Base-by-base conservation (phyloP, 495 filamentous ascomycete species). In the Apiosordaria backusii region DNA sequence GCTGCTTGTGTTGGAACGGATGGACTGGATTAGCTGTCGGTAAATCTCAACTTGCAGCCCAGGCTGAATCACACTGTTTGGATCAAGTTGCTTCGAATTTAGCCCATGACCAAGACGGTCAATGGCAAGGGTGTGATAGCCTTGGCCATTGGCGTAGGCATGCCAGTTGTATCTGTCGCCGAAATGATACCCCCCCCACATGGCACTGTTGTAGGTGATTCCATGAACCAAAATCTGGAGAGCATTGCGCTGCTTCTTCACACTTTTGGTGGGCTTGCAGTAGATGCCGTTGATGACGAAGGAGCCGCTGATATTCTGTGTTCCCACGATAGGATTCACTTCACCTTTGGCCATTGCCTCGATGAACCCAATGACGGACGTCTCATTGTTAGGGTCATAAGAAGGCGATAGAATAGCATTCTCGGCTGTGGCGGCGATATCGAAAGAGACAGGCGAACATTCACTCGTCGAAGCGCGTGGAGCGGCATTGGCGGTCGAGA, bases 171-270 rank as follows among this genome's bases (percentile, higher is more conserved):
- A 69, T 23, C 50, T 24, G 29, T 55, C 55, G 7, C 40, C 62
- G 19, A 62, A 68, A 21, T 62, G 61, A 18, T 62, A 45, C 29
- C 67, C 66, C 4, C 53, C 29, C 71, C 71, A 75, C 25, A 66
- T 25, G 50, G 50, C 50, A 40, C 71, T 68, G 65, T 70, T 68
- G 62, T 74, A 71, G 21, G 68, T 68, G 61, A 65, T 53, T 13
- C 72, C 72, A 26, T 75, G 71, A 5, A 75, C 68, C 3, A 75
- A 65, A 18, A 75, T 64, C 27, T 75, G 67, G 1, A 75, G 62
- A 3, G 53, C 59, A 16, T 40, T 62, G 13, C 29, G 53, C 3
- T 6, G 9, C 18, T 29, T 59, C 35, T 45, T 18, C 22, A 55
- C 22, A 0, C 18, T 55, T 55, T 21, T 21, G 24, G 45, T 9